phyloP scores from a whole-genome alignment of 2,329 filamentous ascomycete genomes.

The Pseudomassariella vexata region DNA sequence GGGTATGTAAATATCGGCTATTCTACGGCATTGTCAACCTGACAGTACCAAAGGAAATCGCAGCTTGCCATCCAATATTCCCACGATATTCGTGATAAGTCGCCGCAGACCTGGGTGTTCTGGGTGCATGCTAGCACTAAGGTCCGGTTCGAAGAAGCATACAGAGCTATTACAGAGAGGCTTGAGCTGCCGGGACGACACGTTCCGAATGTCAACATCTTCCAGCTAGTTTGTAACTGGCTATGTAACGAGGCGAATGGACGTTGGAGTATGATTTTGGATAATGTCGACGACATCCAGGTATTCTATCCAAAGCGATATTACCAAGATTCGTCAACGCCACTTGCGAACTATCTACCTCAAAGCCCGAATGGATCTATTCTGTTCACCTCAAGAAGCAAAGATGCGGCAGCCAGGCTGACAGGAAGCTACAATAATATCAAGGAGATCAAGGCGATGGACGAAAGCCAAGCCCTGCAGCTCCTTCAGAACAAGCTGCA shows the following conservation, averaged over 20 bases:
- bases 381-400: too few relatives aligned
- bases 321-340: too few relatives aligned
- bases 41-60: conserved; percentile 8
- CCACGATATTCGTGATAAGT: background rate
- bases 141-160: conserved; percentile 24
- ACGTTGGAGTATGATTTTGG: conserved; percentile 29
- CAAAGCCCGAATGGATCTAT: too few relatives aligned
- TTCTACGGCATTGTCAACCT: background rate
- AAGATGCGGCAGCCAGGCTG: too few relatives aligned
- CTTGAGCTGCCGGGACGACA: conserved; percentile 20
- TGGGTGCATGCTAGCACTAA: conserved; percentile 11
- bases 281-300: conserved; percentile 33
- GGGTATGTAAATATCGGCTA: background rate
- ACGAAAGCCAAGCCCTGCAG: too few relatives aligned
- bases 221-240: conserved; percentile 22
- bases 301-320: too few relatives aligned
- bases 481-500: too few relatives aligned
- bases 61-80: conserved; percentile 12
- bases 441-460: too few relatives aligned
- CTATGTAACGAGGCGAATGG: conserved; percentile 22
- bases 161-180: conserved; percentile 23
- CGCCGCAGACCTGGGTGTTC: too few relatives aligned
- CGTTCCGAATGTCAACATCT: too few relatives aligned
- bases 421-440: too few relatives aligned
- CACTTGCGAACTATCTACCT: too few relatives aligned